Base-by-base conservation (phyloP, 1,284 basidiomycete species). In the Sphagnurus paluster region DNA sequence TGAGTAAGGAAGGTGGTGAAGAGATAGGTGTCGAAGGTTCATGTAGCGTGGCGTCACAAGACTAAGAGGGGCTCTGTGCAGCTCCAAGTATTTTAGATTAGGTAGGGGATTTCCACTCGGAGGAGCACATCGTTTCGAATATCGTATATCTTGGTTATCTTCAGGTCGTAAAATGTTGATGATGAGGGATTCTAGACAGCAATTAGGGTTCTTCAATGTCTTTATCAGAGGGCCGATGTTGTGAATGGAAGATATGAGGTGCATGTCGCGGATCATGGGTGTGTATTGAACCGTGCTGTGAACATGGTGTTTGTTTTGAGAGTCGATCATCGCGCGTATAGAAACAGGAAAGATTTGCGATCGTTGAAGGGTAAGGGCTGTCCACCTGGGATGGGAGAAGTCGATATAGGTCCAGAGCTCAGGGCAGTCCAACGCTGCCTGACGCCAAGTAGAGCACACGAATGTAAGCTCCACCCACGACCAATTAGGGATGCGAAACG, bases 381-480 rank as follows among this genome's bases (percentile, higher is more conserved):
- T 64, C 58, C 61, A 62, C 53, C 44, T 57, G 4, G 64, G 60
- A 52, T 66, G 57, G 2, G 67, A 61, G 42, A 69, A 71, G 45
- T 71, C 69, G 49, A 70, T 57, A 45, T 62, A 59, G 36, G 57
- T 55, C 69, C 68, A 71, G 23, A 70, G 49, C 8, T 60, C 59
- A 14, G 41, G 56, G 35, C 55, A 60, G 11, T 55, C 49, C n/a
- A 70, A 54, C 25, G 64, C 64, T 19, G 57, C 52, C 28, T 48
- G 47, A 39, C 68, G 59, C 69, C 69, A 71, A 38, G 49, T 44
- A 13, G 62, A 64, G 53, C 69, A 71, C 10, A 70, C 66, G 36
- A 65, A 56, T 5, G 67, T 59, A 24, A 70, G 35, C 28, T 47
- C 48, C 24, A 65, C 54, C 69, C 68, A 71, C 25, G 62, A 60